phyloP scores from a whole-genome alignment of 768 basidiomycete genomes.

The Leccinellum albellum region DNA sequence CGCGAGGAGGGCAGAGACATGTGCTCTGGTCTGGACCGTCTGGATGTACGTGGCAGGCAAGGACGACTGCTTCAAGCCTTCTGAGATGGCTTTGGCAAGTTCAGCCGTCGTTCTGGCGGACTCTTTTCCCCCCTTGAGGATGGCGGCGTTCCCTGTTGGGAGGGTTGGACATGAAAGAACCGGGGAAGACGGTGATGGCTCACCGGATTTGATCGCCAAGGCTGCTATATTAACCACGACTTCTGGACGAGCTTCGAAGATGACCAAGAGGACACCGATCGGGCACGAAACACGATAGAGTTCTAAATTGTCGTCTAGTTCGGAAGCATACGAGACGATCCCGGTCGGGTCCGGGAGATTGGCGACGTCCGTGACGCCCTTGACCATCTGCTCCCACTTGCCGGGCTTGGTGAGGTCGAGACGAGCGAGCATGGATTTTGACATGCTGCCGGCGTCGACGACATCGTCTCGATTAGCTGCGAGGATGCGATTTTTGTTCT shows the following conservation, averaged over 20 bases:
- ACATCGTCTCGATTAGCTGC: conserved; percentile 80
- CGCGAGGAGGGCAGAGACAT: conserved; percentile 82
- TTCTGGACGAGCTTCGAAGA: conserved; percentile 96
- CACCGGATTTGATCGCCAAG: conserved; percentile 94
- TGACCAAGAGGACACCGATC: conserved; percentile 92
- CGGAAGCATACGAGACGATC: conserved; percentile 80
- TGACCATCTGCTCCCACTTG: conserved; percentile 94
- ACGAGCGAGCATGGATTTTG: conserved; percentile 76
- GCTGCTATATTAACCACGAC: conserved; percentile 97
- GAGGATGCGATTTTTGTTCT: conserved; percentile 65
- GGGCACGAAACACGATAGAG: conserved; percentile 94
- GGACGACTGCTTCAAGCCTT: conserved; percentile 67
- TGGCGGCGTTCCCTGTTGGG: conserved; percentile 84
- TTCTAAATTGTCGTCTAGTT: conserved; percentile 82
- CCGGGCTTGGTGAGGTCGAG: conserved; percentile 74
- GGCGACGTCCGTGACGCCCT: conserved; percentile 86
- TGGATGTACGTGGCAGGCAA: conserved; percentile 85
- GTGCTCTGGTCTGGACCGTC: conserved; percentile 84
- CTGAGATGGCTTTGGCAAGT: conserved; percentile 75
- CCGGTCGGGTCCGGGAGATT: conserved; percentile 84
- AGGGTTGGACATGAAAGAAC: neutral
- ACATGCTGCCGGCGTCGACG: conserved; percentile 79
- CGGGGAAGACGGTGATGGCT: conserved; percentile 15
- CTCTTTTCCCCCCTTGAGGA: conserved; percentile 97
- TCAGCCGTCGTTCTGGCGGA: conserved; percentile 76